Conservation (phyloP, 495 filamentous ascomycete species). For the Cryomyces minteri region DNA sequence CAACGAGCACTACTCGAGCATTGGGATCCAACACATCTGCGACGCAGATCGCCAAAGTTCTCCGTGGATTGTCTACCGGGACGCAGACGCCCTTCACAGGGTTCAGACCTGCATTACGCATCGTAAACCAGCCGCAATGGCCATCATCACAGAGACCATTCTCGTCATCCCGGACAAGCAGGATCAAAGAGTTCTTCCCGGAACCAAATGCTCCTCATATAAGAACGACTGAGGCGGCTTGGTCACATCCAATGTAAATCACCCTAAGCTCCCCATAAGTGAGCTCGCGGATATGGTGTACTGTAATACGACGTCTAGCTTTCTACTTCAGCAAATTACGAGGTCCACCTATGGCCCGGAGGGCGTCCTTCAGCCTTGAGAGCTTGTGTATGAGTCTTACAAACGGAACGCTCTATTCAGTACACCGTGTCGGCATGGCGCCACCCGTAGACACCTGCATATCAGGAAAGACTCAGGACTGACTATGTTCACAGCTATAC, state of each 20-base stretch:
- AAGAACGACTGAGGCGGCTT: slow-evolving; percentile 31
- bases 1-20: not conserved
- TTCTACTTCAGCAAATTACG: too few relatives aligned
- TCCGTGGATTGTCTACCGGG: slow-evolving; percentile 10
- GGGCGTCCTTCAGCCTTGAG: too few relatives aligned
- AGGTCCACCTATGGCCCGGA: too few relatives aligned
- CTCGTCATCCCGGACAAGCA: slow-evolving; percentile 7
- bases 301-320: too few relatives aligned
- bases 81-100: not conserved
- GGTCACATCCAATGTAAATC: slow-evolving; percentile 48
- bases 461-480: slow-evolving; percentile 5
- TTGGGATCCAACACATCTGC: slow-evolving; percentile 13
- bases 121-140: slow-evolving; percentile 6
- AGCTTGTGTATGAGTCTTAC: too few relatives aligned
- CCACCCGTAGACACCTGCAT: too few relatives aligned
- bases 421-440: too few relatives aligned
- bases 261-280: too few relatives aligned
- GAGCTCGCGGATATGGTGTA: too few relatives aligned
- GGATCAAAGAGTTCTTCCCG: slow-evolving; percentile 23
- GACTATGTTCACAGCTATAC: slow-evolving; percentile 29
- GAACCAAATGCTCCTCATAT: slow-evolving; percentile 14
- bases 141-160: slow-evolving; percentile 7
- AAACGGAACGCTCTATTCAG: slow-evolving; percentile 6
- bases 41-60: slow-evolving; percentile 12
- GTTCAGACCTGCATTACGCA: slow-evolving; percentile 11